Evolutionary conservation across 345 rosid species (phyloP).

Genomic region (Syzygium aromaticum): DNA sequence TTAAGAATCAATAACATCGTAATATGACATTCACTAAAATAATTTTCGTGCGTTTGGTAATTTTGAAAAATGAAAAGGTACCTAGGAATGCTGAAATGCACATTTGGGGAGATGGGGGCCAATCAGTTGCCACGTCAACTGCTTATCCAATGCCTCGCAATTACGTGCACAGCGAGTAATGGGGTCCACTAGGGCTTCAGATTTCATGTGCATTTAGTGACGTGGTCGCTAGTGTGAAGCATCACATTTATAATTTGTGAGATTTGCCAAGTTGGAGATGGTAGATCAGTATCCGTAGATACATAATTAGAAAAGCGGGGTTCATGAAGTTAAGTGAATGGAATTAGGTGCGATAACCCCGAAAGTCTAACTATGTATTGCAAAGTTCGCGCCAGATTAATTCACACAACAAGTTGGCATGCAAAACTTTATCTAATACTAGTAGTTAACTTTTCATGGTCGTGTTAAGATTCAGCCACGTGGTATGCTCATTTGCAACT

Average conservation of each 20-base stretch:
- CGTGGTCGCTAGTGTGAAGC: neutral
- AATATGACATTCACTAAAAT: neutral
- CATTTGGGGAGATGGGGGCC: neutral
- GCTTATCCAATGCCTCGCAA: neutral
- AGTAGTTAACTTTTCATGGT: neutral
- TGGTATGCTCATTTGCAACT: neutral
- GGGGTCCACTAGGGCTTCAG: neutral
- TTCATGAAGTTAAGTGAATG: neutral
- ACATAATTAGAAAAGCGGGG: neutral
- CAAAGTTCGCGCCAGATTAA: neutral
- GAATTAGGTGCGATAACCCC: neutral
- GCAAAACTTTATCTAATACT: neutral
- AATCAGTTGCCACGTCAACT: neutral
- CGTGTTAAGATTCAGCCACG: neutral
- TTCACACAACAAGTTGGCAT: neutral
- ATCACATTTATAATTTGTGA: neutral
- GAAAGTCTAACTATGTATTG: neutral
- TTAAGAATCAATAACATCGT: neutral
- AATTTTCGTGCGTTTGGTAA: neutral
- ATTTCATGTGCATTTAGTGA: neutral
- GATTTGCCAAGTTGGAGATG: neutral
- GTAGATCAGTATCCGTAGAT: neutral
- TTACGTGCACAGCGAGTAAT: neutral
- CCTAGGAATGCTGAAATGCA: neutral
- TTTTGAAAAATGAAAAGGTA: too few relatives aligned